Percentiles rank a stretch among this genome's conserved stretches.
Evolutionary conservation across 2,329 filamentous ascomycete genomes (phyloP).

Genomic region (Hypoxylon sp.): DNA sequence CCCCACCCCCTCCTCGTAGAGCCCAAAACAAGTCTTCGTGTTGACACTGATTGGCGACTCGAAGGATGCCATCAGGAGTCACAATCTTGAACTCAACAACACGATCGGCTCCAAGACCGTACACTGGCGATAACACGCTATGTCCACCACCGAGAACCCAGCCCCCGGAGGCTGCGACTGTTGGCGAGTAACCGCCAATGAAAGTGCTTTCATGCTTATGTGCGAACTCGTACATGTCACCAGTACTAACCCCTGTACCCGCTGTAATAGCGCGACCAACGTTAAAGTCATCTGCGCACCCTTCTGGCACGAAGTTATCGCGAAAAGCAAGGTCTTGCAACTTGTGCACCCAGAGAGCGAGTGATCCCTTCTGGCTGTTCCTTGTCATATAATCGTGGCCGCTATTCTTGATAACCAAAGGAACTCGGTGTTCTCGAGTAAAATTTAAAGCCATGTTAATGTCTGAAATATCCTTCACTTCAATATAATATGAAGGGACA

Average conservation of each 20-base stretch:
- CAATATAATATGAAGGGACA: conserved; percentile 48
- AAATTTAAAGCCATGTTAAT: conserved; percentile 43
- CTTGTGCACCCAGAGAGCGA: conserved; percentile 53
- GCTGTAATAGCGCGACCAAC: conserved; percentile 48
- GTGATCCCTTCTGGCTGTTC: conserved; percentile 50
- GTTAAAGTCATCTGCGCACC: conserved; percentile 32
- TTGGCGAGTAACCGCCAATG: conserved; percentile 47
- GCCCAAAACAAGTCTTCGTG: conserved; percentile 65
- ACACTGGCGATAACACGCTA: conserved; percentile 50
- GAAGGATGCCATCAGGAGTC: conserved; percentile 44
- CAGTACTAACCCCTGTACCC: conserved; percentile 52
- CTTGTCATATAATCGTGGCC: conserved; percentile 56
- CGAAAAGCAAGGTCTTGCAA: conserved; percentile 47
- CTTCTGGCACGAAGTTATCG: conserved; percentile 44
- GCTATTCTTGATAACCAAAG: conserved; percentile 54
- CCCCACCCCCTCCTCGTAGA: conserved; percentile 63
- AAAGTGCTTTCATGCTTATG: conserved; percentile 48
- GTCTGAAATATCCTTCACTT: conserved; percentile 43
- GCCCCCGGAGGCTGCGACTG: conserved; percentile 49
- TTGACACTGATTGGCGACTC: conserved; percentile 54
- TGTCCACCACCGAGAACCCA: conserved; percentile 53
- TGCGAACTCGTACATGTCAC: conserved; percentile 50
- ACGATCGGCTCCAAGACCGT: conserved; percentile 52
- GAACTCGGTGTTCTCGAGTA: conserved; percentile 45
- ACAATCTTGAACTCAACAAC: conserved; percentile 52